Evolutionary conservation across 257 asterid genomes (phyloP).

Genomic region (Ocimum tenuiflorum): DNA sequence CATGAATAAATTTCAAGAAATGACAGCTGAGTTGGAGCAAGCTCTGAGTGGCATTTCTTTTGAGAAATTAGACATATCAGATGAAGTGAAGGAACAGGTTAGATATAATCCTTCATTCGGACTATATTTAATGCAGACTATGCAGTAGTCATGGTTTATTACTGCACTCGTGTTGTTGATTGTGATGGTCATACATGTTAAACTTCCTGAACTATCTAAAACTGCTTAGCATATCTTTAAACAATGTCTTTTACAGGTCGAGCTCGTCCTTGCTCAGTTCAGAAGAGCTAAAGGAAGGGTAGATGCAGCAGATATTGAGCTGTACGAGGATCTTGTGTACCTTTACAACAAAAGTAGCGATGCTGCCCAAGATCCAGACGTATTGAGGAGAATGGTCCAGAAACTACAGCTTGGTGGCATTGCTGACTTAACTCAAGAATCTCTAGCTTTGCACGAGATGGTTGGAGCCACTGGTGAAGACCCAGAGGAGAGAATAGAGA

Average conservation of each 20-base stretch:
- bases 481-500: slow-evolving; percentile 81
- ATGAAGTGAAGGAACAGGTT: slow-evolving; percentile 97
- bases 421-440: slow-evolving; percentile 83
- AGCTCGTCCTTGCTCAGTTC: slow-evolving; percentile 95
- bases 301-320: slow-evolving; percentile 66
- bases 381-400: slow-evolving; percentile 58
- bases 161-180: slow-evolving; percentile 4
- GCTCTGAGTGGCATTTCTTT: slow-evolving; percentile 68
- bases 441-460: slow-evolving; percentile 94
- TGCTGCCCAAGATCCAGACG: slow-evolving; percentile 39
- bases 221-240: not conserved
- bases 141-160: not conserved
- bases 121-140: not conserved
- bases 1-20: slow-evolving; percentile 62
- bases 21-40: slow-evolving; percentile 72
- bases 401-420: slow-evolving; percentile 75
- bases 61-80: slow-evolving; percentile 82
- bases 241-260: slow-evolving; percentile 51
- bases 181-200: not conserved
- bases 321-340: slow-evolving; percentile 64
- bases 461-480: slow-evolving; percentile 79
- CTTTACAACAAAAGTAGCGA: slow-evolving; percentile 44
- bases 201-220: not conserved
- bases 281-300: slow-evolving; percentile 91
- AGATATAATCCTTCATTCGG: slow-evolving; percentile 1